Evolutionary conservation across 2,329 filamentous ascomycete genomes (phyloP).

Genomic region (Orbilia ellipsospora): DNA sequence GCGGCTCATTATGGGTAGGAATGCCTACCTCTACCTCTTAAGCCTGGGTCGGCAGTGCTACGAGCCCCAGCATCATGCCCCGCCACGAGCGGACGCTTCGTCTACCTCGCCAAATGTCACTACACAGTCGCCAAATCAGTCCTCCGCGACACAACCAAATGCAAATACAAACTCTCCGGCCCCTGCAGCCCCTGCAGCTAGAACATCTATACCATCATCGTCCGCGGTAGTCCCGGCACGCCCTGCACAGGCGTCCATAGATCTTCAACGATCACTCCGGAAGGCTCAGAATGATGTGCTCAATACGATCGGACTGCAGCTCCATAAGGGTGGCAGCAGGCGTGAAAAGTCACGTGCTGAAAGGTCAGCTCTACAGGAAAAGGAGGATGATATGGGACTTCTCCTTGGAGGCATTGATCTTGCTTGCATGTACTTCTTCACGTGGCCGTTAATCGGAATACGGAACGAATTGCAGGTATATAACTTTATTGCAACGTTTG

Average conservation of each 20-base stretch:
- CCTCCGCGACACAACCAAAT: slow-evolving; percentile 12
- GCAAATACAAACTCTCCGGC: background rate
- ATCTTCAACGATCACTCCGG: slow-evolving; percentile 57
- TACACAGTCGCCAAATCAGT: slow-evolving; percentile 8
- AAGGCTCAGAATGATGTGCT: slow-evolving; percentile 60
- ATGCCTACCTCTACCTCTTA: slow-evolving; percentile 53
- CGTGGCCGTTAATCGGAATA: slow-evolving; percentile 58
- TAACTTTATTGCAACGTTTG: background rate
- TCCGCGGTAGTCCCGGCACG: slow-evolving; percentile 2
- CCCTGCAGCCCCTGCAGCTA: slow-evolving; percentile 3
- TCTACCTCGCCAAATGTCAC: background rate
- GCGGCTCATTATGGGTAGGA: slow-evolving; percentile 42
- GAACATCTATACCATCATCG: background rate
- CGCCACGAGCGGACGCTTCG: background rate
- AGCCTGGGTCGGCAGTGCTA: slow-evolving; percentile 51
- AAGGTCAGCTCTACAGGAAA: slow-evolving; percentile 43
- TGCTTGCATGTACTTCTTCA: slow-evolving; percentile 58
- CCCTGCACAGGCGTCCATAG: slow-evolving; percentile 56
- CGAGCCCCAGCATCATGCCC: slow-evolving; percentile 41
- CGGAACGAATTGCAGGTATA: slow-evolving; percentile 59
- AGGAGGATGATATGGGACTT: slow-evolving; percentile 59
- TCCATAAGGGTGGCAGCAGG: slow-evolving; percentile 45
- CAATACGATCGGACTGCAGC: slow-evolving; percentile 58
- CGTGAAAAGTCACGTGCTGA: slow-evolving; percentile 45
- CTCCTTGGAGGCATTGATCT: slow-evolving; percentile 57